Evolutionary conservation across 495 filamentous ascomycete genomes (phyloP).

Genomic region (Haplographium delicatum): DNA sequence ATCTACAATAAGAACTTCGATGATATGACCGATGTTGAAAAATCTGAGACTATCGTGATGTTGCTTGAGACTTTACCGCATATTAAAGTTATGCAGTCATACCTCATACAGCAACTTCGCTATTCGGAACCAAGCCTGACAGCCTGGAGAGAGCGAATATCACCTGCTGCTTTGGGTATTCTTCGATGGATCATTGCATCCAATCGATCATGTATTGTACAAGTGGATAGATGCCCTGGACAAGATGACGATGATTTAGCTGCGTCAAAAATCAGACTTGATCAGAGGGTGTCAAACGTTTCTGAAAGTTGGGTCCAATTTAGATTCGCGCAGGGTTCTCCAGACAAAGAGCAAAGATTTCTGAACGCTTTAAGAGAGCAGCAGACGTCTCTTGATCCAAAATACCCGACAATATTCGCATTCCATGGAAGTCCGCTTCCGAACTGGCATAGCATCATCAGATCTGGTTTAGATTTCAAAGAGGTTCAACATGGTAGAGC

Average conservation of each 20-base stretch:
- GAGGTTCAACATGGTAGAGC: slow-evolving; percentile 57
- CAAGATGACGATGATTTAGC: slow-evolving; percentile 25
- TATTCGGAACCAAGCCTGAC: slow-evolving; percentile 40
- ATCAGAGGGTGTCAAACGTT: slow-evolving; percentile 59
- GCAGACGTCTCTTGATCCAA: slow-evolving; percentile 31
- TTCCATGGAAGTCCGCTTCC: slow-evolving; percentile 73
- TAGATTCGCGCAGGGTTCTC: slow-evolving; percentile 80
- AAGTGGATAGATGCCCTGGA: slow-evolving; percentile 47
- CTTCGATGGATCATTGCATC: slow-evolving; percentile 90
- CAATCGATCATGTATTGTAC: slow-evolving; percentile 80
- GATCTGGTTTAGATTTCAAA: slow-evolving; percentile 73
- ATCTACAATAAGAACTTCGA: slow-evolving; percentile 49
- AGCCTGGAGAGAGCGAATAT: slow-evolving; percentile 57
- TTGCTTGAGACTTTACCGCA: slow-evolving; percentile 65
- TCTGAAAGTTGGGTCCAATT: slow-evolving; percentile 67
- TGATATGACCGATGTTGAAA: slow-evolving; percentile 38
- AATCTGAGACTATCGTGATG: slow-evolving; percentile 48
- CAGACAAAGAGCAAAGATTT: slow-evolving; percentile 87
- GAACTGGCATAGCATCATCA: slow-evolving; percentile 91
- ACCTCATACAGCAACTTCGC: slow-evolving; percentile 39
- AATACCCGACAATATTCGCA: slow-evolving; percentile 69
- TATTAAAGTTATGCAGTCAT: slow-evolving; percentile 57
- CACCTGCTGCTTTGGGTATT: slow-evolving; percentile 60
- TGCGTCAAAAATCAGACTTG: slow-evolving; percentile 5
- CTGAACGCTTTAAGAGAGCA: slow-evolving; percentile 52